Evolutionary conservation across 179 eudicot species (phyloP).

Genomic region (Patellifolia procumbens): DNA sequence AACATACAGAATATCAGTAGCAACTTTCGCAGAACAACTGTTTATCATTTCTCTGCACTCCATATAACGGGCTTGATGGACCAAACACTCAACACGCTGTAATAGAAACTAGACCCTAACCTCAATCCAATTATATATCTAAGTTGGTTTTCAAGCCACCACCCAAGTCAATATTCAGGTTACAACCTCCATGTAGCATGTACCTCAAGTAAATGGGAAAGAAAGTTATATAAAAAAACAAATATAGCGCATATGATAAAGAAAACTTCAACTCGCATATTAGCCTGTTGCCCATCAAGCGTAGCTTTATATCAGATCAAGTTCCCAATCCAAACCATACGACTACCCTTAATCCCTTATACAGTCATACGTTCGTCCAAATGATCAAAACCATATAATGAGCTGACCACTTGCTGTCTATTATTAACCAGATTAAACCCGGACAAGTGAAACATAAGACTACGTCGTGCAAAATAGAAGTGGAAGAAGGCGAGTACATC

Average conservation of each 20-base stretch:
- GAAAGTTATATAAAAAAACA: not conserved
- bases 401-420: not conserved
- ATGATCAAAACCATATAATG: not conserved
- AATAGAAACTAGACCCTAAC: no score
- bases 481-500: not conserved
- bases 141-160: no score
- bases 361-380: not conserved
- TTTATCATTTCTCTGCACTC: not conserved
- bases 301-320: not conserved
- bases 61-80: not conserved
- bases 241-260: not conserved
- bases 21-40: not conserved
- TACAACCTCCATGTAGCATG: no score
- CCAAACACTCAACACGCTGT: no score
- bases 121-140: no score
- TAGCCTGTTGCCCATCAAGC: no score
- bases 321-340: no score
- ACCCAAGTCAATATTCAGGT: no score
- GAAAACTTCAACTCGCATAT: not conserved
- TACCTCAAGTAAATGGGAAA: no score
- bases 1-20: not conserved
- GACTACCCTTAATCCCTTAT: not conserved
- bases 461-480: not conserved
- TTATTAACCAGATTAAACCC: not conserved
- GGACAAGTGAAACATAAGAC: not conserved